Evolutionary conservation across 768 basidiomycete genomes (phyloP), one percentile per base, ranked within the genome.

Genomic region (Pseudohyphozyma bogoriensis): DNA sequence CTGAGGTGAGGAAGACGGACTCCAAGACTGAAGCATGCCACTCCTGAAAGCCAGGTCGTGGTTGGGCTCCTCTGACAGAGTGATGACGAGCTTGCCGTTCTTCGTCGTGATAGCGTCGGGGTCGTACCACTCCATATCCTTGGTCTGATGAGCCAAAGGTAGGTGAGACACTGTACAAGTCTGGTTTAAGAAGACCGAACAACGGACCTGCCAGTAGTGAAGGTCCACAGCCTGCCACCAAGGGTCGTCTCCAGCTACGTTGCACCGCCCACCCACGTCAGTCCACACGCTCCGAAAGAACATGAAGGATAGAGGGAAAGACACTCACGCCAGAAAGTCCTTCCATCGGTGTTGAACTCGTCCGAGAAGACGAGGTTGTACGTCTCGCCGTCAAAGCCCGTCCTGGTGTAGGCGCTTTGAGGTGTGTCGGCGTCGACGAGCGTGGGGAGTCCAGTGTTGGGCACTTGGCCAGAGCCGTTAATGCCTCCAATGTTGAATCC

Each of bases 341-440:
- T 83, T 64, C 78, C 91, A 66, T 77, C 85, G 71, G 64, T 80
- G 76, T 82, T 84, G 79, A 84, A 93, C 61, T 88, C 86, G 72
- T 88, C 87, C 58, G 86, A 89, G 76, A 91, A 97, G 3, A 88
- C 85, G 33, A 99, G 82, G 56, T 84, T 76, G 71, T 89, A 92
- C 11, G 78, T 73, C 58, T 85, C 77, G 3, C 91, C 92, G 70
- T 95, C 89, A 64, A 79, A 86, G 5, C 78, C 70, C 5, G 60
- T 62, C 26, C 70, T 51, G 16, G 46, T 80, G 47, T 63, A 59
- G 2, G 49, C 67, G 3, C 22, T 22, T 2, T 28, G 31, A 2
- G 87, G 87, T 0, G 93, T 97, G 33, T 83, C 85, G 3, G 67
- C 55, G 74, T 99, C 93, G 68, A 97, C 80, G 35, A 95, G 73